These are phyloP conservation scores for Agaricus subrufescens DNA, from an alignment of 768 basidiomycete species.

Conservation along the genomic window DNA sequence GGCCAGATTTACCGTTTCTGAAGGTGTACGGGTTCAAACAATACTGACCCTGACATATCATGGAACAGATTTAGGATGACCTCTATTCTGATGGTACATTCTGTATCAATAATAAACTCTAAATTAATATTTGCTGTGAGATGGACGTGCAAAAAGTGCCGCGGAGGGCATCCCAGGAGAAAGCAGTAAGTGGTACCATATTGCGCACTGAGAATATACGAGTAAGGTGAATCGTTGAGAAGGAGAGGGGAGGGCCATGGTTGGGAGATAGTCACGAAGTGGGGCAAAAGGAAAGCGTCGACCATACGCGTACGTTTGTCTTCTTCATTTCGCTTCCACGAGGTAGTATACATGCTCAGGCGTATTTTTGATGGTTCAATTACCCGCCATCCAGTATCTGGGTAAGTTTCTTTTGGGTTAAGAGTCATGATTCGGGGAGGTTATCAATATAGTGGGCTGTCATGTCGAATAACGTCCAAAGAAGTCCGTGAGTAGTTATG, in stretches of 20 bases:
- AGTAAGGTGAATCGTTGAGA: neutral
- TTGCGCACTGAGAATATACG: neutral
- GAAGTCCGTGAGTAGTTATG: slow-evolving; percentile 87
- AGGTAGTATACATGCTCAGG: neutral
- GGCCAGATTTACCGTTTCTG: too few species aligned
- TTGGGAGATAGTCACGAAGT: neutral
- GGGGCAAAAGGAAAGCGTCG: too few species aligned
- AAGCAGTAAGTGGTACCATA: neutral
- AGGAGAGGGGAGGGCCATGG: neutral
- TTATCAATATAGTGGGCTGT: slow-evolving; percentile 70
- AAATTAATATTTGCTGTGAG: slow-evolving; percentile 5
- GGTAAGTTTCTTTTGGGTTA: neutral
- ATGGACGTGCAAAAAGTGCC: neutral
- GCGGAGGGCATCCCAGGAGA: neutral
- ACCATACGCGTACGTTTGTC: too few species aligned
- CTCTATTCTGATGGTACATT: slow-evolving; percentile 1
- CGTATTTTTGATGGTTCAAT: neutral
- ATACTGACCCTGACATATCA: neutral
- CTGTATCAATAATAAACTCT: slow-evolving; percentile 5
- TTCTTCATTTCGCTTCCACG: too few species aligned
- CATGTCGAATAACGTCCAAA: slow-evolving; percentile 92
- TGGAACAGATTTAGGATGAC: neutral
- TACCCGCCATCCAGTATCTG: neutral
- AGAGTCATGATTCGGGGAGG: slow-evolving; percentile 15
- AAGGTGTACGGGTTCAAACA: neutral